Conservation (phyloP, 1,284 basidiomycete species). For the Ceratobasidium sp. region DNA sequence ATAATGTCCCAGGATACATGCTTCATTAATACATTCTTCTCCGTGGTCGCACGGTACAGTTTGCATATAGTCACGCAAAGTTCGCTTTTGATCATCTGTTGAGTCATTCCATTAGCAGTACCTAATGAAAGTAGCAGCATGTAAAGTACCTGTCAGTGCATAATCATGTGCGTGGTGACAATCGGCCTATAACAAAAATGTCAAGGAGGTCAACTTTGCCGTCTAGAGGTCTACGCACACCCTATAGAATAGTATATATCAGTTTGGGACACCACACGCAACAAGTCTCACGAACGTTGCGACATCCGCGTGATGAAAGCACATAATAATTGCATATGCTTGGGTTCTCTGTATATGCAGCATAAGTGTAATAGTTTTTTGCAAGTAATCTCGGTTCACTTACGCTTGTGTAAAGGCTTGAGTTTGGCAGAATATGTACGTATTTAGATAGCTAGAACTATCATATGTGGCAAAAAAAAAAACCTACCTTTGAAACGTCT, state of each 20-base stretch:
- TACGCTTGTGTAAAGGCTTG: constrained; percentile 33
- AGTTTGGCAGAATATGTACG: not conserved
- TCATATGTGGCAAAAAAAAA: not conserved
- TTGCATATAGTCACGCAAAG: constrained; percentile 27
- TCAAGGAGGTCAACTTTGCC: not conserved
- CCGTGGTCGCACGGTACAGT: constrained; percentile 37
- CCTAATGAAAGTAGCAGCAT: not conserved
- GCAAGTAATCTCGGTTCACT: not conserved
- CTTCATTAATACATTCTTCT: constrained; percentile 34
- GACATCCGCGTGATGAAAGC: constrained; percentile 33
- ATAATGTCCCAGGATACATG: constrained; percentile 27
- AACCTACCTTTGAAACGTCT: constrained; percentile 18
- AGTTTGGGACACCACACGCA: not conserved
- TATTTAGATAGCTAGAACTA: not conserved
- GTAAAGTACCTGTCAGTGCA: constrained; percentile 12
- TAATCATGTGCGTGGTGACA: constrained; percentile 32
- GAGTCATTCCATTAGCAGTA: not conserved
- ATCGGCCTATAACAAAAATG: not conserved
- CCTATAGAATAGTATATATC: not conserved
- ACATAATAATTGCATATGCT: constrained; percentile 35
- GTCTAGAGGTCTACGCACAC: not conserved
- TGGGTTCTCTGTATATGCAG: constrained; percentile 10
- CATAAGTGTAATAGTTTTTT: not conserved
- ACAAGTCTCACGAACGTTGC: constrained; percentile 3
- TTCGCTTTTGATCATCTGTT: constrained; percentile 27